Evolutionary conservation across 129 eudicot species (phyloP).

Genomic region (Apium graveolens): DNA sequence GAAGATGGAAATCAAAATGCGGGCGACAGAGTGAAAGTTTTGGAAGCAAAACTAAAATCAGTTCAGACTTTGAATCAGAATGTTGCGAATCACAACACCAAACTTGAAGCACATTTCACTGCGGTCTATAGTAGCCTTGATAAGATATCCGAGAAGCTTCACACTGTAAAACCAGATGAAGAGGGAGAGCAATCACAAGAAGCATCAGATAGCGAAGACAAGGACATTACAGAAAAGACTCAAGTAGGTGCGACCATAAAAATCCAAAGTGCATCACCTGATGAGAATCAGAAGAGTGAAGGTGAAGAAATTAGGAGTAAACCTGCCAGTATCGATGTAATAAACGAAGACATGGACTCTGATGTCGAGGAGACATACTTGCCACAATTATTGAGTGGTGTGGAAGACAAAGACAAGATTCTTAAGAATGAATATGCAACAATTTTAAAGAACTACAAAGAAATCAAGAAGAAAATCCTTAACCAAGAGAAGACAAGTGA

Average conservation of each 20-base stretch:
- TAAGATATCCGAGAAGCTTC: constrained; percentile 46
- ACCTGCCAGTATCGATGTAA: constrained; percentile 7
- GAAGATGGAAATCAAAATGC: constrained; percentile 26
- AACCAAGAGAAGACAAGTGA: constrained; percentile 52
- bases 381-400: constrained; percentile 53
- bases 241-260: not conserved
- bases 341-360: not conserved
- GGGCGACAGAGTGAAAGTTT: constrained; percentile 34
- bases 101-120: constrained; percentile 39
- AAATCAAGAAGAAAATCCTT: constrained; percentile 44
- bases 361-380: constrained; percentile 34
- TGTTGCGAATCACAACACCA: constrained; percentile 36
- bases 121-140: constrained; percentile 42
- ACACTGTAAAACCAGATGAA: constrained; percentile 44
- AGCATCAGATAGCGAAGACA: constrained; percentile 7
- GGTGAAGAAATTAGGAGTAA: not conserved
- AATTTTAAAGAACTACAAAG: constrained; percentile 62
- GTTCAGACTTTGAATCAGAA: constrained; percentile 42
- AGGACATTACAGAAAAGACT: constrained; percentile 5
- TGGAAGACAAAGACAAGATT: constrained; percentile 65
- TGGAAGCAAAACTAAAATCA: constrained; percentile 56
- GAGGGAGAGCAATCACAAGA: constrained; percentile 26
- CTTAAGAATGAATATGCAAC: constrained; percentile 46
- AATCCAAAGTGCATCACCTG: not conserved
- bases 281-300: constrained; percentile 3